Evolutionary conservation across 495 filamentous ascomycete genomes (phyloP).

Genomic region (Gamarada debralockiae): DNA sequence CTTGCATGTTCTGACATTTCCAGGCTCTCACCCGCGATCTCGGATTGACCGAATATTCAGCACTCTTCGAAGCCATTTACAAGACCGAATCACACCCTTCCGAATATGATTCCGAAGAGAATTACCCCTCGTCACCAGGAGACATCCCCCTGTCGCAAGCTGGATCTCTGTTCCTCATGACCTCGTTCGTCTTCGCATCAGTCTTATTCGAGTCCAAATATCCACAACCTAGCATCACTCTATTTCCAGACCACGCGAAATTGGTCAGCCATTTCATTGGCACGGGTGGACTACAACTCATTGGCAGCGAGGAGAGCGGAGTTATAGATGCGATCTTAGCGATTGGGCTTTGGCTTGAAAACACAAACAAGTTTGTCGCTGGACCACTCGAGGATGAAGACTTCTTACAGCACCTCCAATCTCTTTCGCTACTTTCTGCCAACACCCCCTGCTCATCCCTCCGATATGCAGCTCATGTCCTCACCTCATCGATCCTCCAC

Average conservation of each 20-base stretch:
- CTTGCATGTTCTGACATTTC: background rate
- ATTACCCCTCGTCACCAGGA: slow-evolving; percentile 44
- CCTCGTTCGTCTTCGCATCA: slow-evolving; percentile 51
- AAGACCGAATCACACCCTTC: slow-evolving; percentile 31
- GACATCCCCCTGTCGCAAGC: slow-evolving; percentile 73
- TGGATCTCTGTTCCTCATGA: slow-evolving; percentile 60
- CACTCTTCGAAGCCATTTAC: slow-evolving; percentile 35
- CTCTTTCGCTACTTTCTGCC: slow-evolving; percentile 60
- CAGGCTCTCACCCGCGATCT: slow-evolving; percentile 73
- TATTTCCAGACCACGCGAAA: slow-evolving; percentile 62
- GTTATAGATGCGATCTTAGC: slow-evolving; percentile 42
- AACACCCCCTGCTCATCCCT: slow-evolving; percentile 63
- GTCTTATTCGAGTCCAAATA: slow-evolving; percentile 47
- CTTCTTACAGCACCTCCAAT: slow-evolving; percentile 56
- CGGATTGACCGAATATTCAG: slow-evolving; percentile 37
- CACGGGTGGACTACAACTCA: slow-evolving; percentile 34
- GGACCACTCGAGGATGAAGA: slow-evolving; percentile 31
- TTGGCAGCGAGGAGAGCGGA: slow-evolving; percentile 28
- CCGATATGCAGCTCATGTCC: slow-evolving; percentile 68
- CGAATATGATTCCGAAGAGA: slow-evolving; percentile 21
- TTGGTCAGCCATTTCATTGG: slow-evolving; percentile 59
- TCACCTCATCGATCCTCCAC: slow-evolving; percentile 71
- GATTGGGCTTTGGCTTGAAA: slow-evolving; percentile 47
- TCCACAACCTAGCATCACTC: slow-evolving; percentile 37
- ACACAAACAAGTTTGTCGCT: slow-evolving; percentile 30